Conservation (phyloP, 768 basidiomycete species). For the Chiua virens region DNA sequence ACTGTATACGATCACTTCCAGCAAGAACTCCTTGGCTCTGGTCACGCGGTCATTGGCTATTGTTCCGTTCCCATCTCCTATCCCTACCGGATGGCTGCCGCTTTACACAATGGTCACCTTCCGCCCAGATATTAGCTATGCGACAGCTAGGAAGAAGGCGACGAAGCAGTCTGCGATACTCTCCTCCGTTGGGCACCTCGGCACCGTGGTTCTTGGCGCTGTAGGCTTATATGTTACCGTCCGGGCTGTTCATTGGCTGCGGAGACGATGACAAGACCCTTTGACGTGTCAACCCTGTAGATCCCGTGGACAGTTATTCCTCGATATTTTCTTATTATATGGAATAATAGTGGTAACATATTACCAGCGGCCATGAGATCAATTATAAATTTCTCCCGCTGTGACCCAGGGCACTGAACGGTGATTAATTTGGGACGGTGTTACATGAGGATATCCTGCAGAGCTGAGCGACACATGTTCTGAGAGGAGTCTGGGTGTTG, state of each 20-base stretch:
- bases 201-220: slow-evolving; percentile 43
- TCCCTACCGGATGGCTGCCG: slow-evolving; percentile 82
- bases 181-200: slow-evolving; percentile 47
- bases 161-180: slow-evolving; percentile 68
- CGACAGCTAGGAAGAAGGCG: slow-evolving; percentile 71
- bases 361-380: slow-evolving; percentile 17
- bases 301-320: slow-evolving; percentile 29
- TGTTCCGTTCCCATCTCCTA: slow-evolving; percentile 56
- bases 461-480: slow-evolving; percentile 25
- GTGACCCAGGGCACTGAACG: slow-evolving; percentile 26
- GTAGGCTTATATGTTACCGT: slow-evolving; percentile 38
- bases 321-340: slow-evolving; percentile 29
- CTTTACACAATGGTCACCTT: slow-evolving; percentile 99
- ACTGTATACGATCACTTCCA: slow-evolving; percentile 60
- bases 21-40: slow-evolving; percentile 45
- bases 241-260: slow-evolving; percentile 22
- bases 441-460: slow-evolving; percentile 35
- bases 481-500: slow-evolving; percentile 18
- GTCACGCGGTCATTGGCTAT: slow-evolving; percentile 47
- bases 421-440: slow-evolving; percentile 35
- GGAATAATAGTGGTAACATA: slow-evolving; percentile 19
- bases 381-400: slow-evolving; percentile 21
- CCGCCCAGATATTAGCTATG: slow-evolving; percentile 91
- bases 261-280: slow-evolving; percentile 13
- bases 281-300: slow-evolving; percentile 31